These are phyloP conservation scores for Yamadazyma epiphylla DNA, from an alignment of 1,139 yeast species.

Conservation along the genomic window DNA sequence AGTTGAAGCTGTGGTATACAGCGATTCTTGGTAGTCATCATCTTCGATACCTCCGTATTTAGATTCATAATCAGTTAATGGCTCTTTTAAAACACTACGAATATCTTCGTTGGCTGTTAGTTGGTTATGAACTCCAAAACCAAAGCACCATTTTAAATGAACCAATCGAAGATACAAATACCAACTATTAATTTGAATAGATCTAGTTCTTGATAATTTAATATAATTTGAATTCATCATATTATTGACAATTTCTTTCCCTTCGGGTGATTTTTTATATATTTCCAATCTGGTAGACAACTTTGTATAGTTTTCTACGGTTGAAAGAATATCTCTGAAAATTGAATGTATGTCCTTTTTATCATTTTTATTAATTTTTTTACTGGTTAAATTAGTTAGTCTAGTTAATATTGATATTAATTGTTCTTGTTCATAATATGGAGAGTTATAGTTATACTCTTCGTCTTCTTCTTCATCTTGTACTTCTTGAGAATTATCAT, in stretches of 20 bases:
- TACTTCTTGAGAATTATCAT: slow-evolving; percentile 31
- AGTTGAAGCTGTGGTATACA: slow-evolving; percentile 9
- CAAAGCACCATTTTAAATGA: slow-evolving; percentile 68
- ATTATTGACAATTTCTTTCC: slow-evolving; percentile 35
- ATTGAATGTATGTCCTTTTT: slow-evolving; percentile 59
- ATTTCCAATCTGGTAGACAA: slow-evolving; percentile 34
- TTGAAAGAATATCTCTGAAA: slow-evolving; percentile 56
- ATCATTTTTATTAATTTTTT: slow-evolving; percentile 57
- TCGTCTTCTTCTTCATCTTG: slow-evolving; percentile 34
- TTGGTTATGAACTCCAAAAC: slow-evolving; percentile 64
- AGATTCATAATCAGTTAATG: slow-evolving; percentile 28
- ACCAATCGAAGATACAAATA: slow-evolving; percentile 56
- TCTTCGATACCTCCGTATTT: slow-evolving; percentile 22
- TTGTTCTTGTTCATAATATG: slow-evolving; percentile 57
- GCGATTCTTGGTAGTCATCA: slow-evolving; percentile 13
- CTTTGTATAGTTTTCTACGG: slow-evolving; percentile 44
- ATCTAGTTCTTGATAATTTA: slow-evolving; percentile 51
- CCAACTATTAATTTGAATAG: slow-evolving; percentile 67
- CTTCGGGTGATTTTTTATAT: slow-evolving; percentile 33
- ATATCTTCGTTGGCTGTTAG: slow-evolving; percentile 49
- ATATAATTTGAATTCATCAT: slow-evolving; percentile 45
- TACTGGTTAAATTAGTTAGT: slow-evolving; percentile 50
- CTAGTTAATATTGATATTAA: slow-evolving; percentile 41
- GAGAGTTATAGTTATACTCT: slow-evolving; percentile 45
- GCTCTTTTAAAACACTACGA: slow-evolving; percentile 40